Evolutionary conservation across 495 filamentous ascomycete genomes (phyloP).

Genomic region (Neurospora sp.): DNA sequence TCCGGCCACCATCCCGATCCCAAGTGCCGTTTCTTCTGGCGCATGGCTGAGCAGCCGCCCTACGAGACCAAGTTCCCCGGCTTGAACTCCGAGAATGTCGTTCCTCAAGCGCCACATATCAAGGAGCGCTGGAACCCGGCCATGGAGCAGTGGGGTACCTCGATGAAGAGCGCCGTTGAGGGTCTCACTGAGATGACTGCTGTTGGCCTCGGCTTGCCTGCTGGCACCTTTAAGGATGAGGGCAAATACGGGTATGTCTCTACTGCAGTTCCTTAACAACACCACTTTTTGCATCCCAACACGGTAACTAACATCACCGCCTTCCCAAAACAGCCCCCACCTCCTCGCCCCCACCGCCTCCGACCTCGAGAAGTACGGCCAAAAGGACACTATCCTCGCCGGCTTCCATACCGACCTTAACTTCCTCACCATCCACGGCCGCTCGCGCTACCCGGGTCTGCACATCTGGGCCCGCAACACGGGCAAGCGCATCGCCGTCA

Average conservation of each 20-base stretch:
- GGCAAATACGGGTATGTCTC: constrained; percentile 40
- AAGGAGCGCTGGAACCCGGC: constrained; percentile 31
- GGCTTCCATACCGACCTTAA: constrained; percentile 46
- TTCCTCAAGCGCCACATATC: constrained; percentile 31
- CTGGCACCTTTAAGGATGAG: constrained; percentile 34
- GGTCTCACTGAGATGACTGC: constrained; percentile 40
- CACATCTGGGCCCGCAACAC: constrained; percentile 47
- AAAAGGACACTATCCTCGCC: constrained; percentile 40
- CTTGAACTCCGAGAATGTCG: constrained; percentile 35
- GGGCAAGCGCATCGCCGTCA: constrained; percentile 37
- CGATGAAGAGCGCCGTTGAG: constrained; percentile 43
- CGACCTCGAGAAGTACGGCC: constrained; percentile 36
- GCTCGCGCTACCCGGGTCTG: constrained; percentile 42
- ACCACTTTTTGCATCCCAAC: no score
- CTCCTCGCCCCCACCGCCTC: constrained; percentile 43
- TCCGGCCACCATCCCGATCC: constrained; percentile 35
- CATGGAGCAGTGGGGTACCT: constrained; percentile 39
- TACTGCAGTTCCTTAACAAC: no score
- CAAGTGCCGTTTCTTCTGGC: constrained; percentile 43
- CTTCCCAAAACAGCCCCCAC: constrained; percentile 27
- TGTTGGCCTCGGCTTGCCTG: constrained; percentile 35
- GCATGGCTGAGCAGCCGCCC: constrained; percentile 35
- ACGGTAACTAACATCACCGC: neutral
- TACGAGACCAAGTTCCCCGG: constrained; percentile 37
- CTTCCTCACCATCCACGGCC: constrained; percentile 46